phyloP scores from a whole-genome alignment of 2,329 filamentous ascomycete species.

The Tolypocladium paradoxum region DNA sequence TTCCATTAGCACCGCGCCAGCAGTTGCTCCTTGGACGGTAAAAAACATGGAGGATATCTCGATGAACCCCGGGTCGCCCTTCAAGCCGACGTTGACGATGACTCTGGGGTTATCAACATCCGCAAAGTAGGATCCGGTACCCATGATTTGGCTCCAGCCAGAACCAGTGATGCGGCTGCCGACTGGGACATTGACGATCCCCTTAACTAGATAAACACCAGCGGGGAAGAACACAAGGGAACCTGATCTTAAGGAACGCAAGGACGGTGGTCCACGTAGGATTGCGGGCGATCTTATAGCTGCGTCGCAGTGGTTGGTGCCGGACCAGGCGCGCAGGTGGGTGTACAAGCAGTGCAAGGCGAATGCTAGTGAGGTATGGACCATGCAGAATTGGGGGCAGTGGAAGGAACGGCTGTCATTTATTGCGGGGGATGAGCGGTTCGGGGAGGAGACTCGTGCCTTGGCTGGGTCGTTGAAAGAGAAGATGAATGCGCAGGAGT shows the following conservation, averaged over 20 bases:
- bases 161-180: no score
- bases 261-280: conserved; percentile 2
- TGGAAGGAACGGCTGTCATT: conserved; percentile 5
- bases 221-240: no score
- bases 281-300: conserved; percentile 4
- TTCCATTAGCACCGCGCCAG: no score
- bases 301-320: conserved; percentile 5
- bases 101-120: no score
- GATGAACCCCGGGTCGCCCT: no score
- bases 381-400: conserved; percentile 1
- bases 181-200: no score
- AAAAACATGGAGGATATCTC: no score
- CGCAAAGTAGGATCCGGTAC: no score
- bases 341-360: conserved; percentile 1
- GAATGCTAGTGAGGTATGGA: not conserved
- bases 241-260: conserved; percentile 3
- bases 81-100: no score
- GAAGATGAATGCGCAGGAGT: conserved; percentile 8
- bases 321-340: conserved; percentile 1
- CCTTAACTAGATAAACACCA: no score
- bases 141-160: no score
- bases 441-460: conserved; percentile 1
- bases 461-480: conserved; percentile 1
- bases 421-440: conserved; percentile 3
- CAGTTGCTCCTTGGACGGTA: no score